A percentile compares a stretch with the other conserved stretches of the same genome.
Conservation (phyloP, 345 rosid species). For the Murraya koenigii region DNA sequence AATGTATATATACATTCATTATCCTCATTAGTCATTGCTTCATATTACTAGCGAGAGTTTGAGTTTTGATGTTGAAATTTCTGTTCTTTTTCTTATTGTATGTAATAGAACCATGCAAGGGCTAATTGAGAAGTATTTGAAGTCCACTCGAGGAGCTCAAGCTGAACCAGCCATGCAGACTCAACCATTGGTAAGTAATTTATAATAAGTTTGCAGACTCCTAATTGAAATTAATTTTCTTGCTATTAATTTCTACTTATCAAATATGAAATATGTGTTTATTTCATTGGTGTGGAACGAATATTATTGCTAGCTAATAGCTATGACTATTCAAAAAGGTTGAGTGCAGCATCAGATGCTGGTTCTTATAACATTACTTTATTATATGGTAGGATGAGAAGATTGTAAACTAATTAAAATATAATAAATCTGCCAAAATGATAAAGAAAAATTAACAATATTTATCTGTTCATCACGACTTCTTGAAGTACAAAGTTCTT, state of each 20-base stretch:
- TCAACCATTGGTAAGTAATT: conserved; percentile 31
- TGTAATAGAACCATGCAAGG: conserved; percentile 51
- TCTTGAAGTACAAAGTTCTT: neutral
- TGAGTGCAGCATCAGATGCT: neutral
- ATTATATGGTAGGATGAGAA: neutral
- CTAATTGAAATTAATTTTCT: neutral
- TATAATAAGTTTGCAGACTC: neutral
- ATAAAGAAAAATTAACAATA: neutral
- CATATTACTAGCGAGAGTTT: neutral
- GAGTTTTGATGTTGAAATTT: neutral
- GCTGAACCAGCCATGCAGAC: conserved; percentile 19
- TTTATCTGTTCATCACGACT: neutral
- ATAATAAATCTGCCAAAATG: neutral
- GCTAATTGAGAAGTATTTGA: conserved; percentile 58
- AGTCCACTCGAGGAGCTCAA: conserved; percentile 39
- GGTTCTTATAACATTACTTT: neutral
- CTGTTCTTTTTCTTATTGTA: neutral
- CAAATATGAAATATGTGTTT: neutral
- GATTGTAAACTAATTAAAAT: neutral
- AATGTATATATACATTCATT: neutral
- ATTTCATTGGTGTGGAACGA: neutral
- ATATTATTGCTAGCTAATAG: neutral
- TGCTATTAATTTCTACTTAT: neutral
- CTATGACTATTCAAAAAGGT: neutral
- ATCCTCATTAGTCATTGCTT: neutral